Base-by-base conservation (phyloP, 208 protist genomes). In the Wallacemonas sp. region DNA sequence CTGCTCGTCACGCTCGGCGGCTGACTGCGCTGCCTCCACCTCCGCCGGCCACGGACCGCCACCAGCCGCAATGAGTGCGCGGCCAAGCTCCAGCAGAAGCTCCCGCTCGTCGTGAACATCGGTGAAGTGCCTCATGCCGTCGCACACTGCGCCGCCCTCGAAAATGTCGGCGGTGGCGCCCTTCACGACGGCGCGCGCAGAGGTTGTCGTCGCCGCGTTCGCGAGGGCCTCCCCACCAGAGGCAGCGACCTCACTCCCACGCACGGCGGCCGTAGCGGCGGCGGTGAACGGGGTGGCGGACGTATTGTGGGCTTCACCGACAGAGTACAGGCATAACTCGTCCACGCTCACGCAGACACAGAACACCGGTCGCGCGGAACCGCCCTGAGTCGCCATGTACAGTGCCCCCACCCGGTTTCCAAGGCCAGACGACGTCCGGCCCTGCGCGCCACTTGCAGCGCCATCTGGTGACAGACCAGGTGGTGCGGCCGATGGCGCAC, bases 271-370 rank as follows among this genome's bases (percentile, higher is more conserved):
- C 21, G 45, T 26, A 3, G 4, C 3, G 50, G n/a, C 19, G 30
- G n/a, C 17, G 50, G 50, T 9, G 30, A 57, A 57, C 3, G 50
- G 50, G 26, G 38, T 57, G 9, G 50, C 50, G 8, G 50, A 68
- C n/a, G 61, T 34, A 36, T 77, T 63, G 19, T 75, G 68, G 1
- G 71, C 73, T 17, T 83, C 76, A 33, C 79, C 83, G 15, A 91
- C 64, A 1, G 79, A 87, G 60, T 88, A 86, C 33, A 95, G 62
- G 55, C 76, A 82, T 17, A 95, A 57, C 46, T 90, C 85, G 59
- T 95, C 83, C 26, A 91, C 67, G 48, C 78, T 80, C 29, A 91
- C 83, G 53, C 79, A 91, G 3, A 90, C 81, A 26, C 84, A 85
- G 4, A 67, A 78, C 17, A 94, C 66, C 37, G 59, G 68, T 54